Percentiles rank a stretch among this genome's conserved stretches.
These are phyloP conservation scores for Phoma sp. DNA, from an alignment of 2,329 filamentous ascomycete genomes.

Conservation along the genomic window DNA sequence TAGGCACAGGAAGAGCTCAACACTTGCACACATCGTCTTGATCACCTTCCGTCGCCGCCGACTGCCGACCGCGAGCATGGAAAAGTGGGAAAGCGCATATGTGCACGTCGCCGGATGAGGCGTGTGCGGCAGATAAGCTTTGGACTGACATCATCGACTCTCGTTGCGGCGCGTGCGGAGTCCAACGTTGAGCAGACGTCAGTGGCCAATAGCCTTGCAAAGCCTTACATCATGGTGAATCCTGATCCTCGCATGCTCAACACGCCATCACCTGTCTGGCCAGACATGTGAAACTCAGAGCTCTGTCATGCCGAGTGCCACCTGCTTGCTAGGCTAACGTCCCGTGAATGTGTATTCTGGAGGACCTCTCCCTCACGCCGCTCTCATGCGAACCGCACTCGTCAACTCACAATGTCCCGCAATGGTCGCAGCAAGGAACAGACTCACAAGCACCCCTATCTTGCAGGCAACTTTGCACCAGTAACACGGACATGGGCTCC, in stretches of 20 bases:
- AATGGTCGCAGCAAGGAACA: conserved; percentile 26
- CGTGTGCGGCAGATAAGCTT: conserved; percentile 27
- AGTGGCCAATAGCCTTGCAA: conserved; percentile 3
- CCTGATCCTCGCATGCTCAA: conserved; percentile 3
- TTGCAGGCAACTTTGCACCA: conserved; percentile 74
- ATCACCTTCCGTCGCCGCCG: conserved; percentile 4
- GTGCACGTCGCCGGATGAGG: conserved; percentile 17
- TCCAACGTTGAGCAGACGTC: conserved; percentile 4
- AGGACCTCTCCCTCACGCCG: background rate
- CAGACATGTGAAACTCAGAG: conserved; percentile 16
- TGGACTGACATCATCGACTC: conserved; percentile 38
- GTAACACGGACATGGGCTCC: conserved; percentile 62
- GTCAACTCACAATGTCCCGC: conserved; percentile 30
- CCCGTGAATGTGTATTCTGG: background rate
- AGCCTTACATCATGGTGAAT: conserved; percentile 9
- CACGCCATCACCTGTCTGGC: conserved; percentile 4
- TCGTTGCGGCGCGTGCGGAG: background rate
- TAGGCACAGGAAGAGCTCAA: conserved; percentile 19
- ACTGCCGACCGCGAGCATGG: conserved; percentile 4
- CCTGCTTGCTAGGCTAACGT: conserved; percentile 1
- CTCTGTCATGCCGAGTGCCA: conserved; percentile 10
- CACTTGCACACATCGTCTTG: background rate
- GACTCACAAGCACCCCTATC: conserved; percentile 56
- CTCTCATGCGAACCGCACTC: conserved; percentile 22
- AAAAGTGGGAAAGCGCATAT: background rate